phyloP scores from a whole-genome alignment of 2,329 filamentous ascomycete species.

The Ceratocystis albifundus region DNA sequence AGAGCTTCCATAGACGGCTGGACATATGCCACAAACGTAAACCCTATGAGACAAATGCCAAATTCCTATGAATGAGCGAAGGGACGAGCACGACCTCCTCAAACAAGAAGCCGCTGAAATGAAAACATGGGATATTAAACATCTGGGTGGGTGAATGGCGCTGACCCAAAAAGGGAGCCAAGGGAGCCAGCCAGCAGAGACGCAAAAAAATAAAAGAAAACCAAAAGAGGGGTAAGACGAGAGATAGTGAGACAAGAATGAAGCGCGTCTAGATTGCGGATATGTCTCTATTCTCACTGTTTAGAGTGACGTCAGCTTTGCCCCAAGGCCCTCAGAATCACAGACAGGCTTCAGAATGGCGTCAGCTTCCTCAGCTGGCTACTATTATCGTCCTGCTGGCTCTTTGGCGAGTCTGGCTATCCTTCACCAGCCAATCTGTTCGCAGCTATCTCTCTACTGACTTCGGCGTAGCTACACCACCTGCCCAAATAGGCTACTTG shows the following conservation, averaged over 20 bases:
- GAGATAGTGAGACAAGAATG: neutral
- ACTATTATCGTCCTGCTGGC: neutral
- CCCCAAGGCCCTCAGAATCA: neutral
- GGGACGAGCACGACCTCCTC: neutral
- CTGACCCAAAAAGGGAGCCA: neutral
- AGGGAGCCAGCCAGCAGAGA: no score
- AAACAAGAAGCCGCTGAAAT: neutral
- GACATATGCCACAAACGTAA: neutral
- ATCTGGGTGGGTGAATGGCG: neutral
- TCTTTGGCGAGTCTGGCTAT: neutral
- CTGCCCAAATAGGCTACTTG: neutral
- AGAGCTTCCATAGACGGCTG: neutral
- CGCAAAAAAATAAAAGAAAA: no score
- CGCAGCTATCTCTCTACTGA: neutral
- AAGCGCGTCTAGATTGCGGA: neutral
- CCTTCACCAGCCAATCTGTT: neutral
- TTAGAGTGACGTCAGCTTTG: neutral
- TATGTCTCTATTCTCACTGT: neutral
- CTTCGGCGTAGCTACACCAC: neutral
- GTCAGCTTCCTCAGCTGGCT: neutral
- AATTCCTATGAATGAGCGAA: neutral
- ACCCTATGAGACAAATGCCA: neutral
- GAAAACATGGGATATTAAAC: neutral
- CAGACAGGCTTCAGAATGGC: neutral
- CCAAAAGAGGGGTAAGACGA: constrained; percentile 2